Conservation (phyloP, 2,329 filamentous ascomycete species). For the Paraphaeosphaeria sporulosa region DNA sequence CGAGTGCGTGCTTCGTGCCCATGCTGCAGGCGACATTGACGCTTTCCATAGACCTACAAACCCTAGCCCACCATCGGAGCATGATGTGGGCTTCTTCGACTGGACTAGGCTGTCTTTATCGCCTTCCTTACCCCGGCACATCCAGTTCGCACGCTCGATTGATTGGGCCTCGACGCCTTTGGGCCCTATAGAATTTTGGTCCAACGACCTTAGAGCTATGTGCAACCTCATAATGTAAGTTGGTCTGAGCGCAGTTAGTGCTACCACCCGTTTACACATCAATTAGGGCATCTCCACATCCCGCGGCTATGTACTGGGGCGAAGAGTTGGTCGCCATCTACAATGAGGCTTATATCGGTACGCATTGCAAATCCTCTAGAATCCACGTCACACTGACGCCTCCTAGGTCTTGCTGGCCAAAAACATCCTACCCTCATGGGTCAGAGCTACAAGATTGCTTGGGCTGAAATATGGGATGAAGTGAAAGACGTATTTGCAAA, state of each 20-base stretch:
- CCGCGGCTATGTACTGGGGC: slow-evolving; percentile 82
- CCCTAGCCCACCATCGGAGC: slow-evolving; percentile 30
- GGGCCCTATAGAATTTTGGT: slow-evolving; percentile 79
- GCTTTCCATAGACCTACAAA: slow-evolving; percentile 47
- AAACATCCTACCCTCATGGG: slow-evolving; percentile 83
- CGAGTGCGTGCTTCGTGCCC: slow-evolving; percentile 52
- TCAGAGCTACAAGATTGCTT: slow-evolving; percentile 70
- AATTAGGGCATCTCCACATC: slow-evolving; percentile 52
- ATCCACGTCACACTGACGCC: background rate
- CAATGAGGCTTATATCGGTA: slow-evolving; percentile 70
- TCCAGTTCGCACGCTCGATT: slow-evolving; percentile 73
- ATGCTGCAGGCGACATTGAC: slow-evolving; percentile 51
- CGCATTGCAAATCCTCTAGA: slow-evolving; percentile 1
- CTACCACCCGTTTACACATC: slow-evolving; percentile 8
- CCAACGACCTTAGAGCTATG: slow-evolving; percentile 75
- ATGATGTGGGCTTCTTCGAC: slow-evolving; percentile 70
- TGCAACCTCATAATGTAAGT: slow-evolving; percentile 77
- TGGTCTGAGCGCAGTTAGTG: background rate
- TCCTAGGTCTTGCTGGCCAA: slow-evolving; percentile 68
- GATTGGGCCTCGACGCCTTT: slow-evolving; percentile 78
- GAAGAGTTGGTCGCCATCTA: slow-evolving; percentile 73
- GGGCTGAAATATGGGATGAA: slow-evolving; percentile 77
- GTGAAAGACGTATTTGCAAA: slow-evolving; percentile 72
- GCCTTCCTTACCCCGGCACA: slow-evolving; percentile 71
- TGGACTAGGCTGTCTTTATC: slow-evolving; percentile 77